Evolutionary conservation across 345 rosid species (phyloP), one percentile per base, ranked within the genome.

Genomic region (Camelina sativa): DNA sequence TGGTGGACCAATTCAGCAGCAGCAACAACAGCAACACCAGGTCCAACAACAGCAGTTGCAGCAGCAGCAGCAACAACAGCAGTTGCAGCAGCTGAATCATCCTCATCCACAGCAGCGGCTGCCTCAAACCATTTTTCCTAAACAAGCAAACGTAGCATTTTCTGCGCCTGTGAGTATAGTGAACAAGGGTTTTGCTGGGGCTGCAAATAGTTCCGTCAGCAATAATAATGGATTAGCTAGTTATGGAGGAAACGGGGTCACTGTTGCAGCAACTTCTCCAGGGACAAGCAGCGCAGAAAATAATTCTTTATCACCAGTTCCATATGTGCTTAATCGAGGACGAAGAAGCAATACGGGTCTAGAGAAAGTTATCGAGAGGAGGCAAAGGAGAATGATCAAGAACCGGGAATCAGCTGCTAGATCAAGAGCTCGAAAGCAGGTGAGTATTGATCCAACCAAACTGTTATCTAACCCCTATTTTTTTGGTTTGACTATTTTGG

Each of bases 341-440:
- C 87, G 96, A 78, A 92, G 82, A 85, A 74, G 85, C 20, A 57
- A 74, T 80, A 86, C 84, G 9, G 77, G 89, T 53, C 58, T 89
- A 54, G 99, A 92, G 89, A 95, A 89, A 83, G 98, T 92, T 41
- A 89, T 87, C 54, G 96, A 92, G 81, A 88, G 99, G 80, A 89
- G 98, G 87, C 99, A 95, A 68, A 85, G 88, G 78, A 89, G 99
- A 83, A 95, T 95, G 99, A 92, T 95, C 62, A 95, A 95, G 80
- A 95, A 95, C 74, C 83, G 99, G 60, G 98, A 95, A 75, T 95
- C 99, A 9, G 99, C 99, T 80, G 96, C 98, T 32, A 89, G 97
- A 78, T 95, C 98, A 55, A 80, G 99, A 72, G 97, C 97, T 81
- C 97, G 99, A 59, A 95, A 95, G 84, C 99, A 95, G 99, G 99